Conservation (phyloP, 2,329 filamentous ascomycete species). For the Domatiomyces globalis region DNA sequence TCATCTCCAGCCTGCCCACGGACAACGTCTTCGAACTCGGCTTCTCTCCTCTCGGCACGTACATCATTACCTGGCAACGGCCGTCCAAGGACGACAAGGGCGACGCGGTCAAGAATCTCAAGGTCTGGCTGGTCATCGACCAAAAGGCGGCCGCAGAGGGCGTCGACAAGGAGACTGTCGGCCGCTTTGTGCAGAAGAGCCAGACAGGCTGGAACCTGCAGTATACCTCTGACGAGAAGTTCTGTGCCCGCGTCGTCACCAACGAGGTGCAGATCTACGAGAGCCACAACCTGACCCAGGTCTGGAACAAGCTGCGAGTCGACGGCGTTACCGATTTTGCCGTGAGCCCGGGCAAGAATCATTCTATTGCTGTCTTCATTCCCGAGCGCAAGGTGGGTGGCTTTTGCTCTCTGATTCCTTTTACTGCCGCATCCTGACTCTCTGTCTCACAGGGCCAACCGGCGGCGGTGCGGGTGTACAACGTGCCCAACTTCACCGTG, state of each 20-base stretch:
- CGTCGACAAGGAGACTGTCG: conserved; percentile 58
- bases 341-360: conserved; percentile 73
- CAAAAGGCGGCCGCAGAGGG: conserved; percentile 43
- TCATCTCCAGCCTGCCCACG: conserved; percentile 60
- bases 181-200: conserved; percentile 87
- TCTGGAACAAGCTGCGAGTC: conserved; percentile 89
- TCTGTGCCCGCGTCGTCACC: conserved; percentile 83
- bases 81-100: conserved; percentile 84
- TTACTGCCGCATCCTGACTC: conserved; percentile 1
- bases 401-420: neutral
- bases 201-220: conserved; percentile 95
- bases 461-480: conserved; percentile 84
- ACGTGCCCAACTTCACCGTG: conserved; percentile 69
- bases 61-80: conserved; percentile 92
- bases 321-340: conserved; percentile 86
- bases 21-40: conserved; percentile 84
- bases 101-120: conserved; percentile 88
- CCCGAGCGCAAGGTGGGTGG: conserved; percentile 74
- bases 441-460: conserved; percentile 59
- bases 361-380: conserved; percentile 86
- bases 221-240: conserved; percentile 85
- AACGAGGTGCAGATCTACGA: conserved; percentile 98
- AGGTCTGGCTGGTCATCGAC: conserved; percentile 82
- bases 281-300: conserved; percentile 66
- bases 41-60: conserved; percentile 86